Conservation (phyloP, 805 yeast species). For the Groenewaldozyma tartarivorans region DNA sequence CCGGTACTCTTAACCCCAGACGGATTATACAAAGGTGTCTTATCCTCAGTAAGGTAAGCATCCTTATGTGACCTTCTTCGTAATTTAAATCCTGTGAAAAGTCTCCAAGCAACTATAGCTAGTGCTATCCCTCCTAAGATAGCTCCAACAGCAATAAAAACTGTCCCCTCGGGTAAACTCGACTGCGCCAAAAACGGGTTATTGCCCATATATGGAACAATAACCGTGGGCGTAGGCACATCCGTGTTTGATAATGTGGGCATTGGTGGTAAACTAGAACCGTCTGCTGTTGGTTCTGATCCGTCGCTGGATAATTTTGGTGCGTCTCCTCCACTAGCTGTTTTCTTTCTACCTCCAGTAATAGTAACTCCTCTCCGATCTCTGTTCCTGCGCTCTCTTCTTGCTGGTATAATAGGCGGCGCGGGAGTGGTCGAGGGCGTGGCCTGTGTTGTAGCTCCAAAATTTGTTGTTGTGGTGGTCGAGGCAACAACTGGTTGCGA, state of each 20-base stretch:
- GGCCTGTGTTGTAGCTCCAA: too few relatives aligned
- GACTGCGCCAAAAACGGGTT: constrained; percentile 58
- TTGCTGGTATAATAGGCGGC: too few relatives aligned
- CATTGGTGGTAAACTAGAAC: constrained; percentile 1
- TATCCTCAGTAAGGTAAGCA: constrained; percentile 5
- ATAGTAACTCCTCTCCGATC: constrained; percentile 5
- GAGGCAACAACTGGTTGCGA: too few relatives aligned
- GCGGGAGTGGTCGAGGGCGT: too few relatives aligned
- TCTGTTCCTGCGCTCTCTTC: too few relatives aligned
- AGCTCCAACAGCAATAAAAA: constrained; percentile 73
- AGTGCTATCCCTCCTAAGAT: constrained; percentile 51
- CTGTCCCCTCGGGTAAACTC: constrained; percentile 60
- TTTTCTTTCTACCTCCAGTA: neutral
- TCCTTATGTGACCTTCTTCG: constrained; percentile 33
- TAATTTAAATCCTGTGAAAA: constrained; percentile 37
- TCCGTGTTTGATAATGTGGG: constrained; percentile 9
- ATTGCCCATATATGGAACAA: constrained; percentile 46
- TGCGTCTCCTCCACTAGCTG: too few relatives aligned
- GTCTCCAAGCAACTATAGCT: constrained; percentile 43
- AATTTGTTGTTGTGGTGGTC: too few relatives aligned
- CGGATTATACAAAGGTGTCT: constrained; percentile 2
- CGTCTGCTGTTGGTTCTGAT: neutral
- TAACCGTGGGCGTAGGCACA: constrained; percentile 38
- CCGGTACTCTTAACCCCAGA: constrained; percentile 1
- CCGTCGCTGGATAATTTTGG: too few relatives aligned